phyloP scores from a whole-genome alignment of 2,329 filamentous ascomycete species.

The Aspergillus calidoustus region DNA sequence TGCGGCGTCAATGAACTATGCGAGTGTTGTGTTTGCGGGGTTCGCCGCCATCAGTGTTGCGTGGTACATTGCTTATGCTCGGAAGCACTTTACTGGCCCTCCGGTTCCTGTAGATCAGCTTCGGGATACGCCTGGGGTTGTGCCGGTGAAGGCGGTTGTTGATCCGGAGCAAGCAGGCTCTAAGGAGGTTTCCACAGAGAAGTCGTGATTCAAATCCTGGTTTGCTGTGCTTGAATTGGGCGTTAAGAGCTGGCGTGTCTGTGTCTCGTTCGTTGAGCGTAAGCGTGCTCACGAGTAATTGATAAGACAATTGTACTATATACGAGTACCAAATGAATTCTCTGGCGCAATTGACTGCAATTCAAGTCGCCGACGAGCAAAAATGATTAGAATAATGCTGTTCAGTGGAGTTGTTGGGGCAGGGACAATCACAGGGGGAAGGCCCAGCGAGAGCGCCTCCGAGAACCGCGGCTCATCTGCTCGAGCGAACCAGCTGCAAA shows the following conservation, averaged over 20 bases:
- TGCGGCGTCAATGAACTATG: constrained; percentile 67
- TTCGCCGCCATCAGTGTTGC: constrained; percentile 63
- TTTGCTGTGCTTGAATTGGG: neutral
- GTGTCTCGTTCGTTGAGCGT: neutral
- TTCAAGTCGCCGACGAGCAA: neutral
- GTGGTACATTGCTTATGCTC: constrained; percentile 68
- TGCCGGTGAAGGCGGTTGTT: constrained; percentile 35
- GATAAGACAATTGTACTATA: neutral
- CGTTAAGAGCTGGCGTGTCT: neutral
- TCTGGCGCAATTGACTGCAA: neutral
- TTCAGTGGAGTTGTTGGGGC: neutral
- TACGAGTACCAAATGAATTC: neutral
- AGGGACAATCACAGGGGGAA: constrained; percentile 32
- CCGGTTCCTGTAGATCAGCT: constrained; percentile 38
- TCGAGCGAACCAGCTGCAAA: constrained; percentile 14
- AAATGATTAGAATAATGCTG: neutral
- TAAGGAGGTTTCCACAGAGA: constrained; percentile 18
- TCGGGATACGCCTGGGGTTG: constrained; percentile 33
- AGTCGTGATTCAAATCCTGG: neutral
- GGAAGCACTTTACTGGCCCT: constrained; percentile 68
- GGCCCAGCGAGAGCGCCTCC: constrained; percentile 22
- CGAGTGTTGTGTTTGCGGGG: constrained; percentile 67
- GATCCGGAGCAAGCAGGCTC: constrained; percentile 39
- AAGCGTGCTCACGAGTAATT: neutral
- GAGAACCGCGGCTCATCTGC: constrained; percentile 39